Evolutionary conservation across 2,329 filamentous ascomycete genomes (phyloP).

Genomic region (Aspergillus spinulosporus): DNA sequence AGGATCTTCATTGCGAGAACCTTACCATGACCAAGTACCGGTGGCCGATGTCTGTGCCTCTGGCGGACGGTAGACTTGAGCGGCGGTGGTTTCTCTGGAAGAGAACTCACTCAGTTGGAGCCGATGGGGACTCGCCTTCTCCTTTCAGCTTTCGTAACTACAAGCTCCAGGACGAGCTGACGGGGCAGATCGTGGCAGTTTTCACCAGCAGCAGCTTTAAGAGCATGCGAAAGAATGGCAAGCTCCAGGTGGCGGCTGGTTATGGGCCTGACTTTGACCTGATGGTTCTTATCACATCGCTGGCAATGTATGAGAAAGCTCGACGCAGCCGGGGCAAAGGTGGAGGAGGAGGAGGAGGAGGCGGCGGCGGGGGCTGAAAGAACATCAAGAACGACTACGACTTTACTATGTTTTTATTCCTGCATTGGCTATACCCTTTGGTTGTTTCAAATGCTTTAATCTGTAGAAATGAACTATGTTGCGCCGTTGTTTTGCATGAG

Average conservation of each 20-base stretch:
- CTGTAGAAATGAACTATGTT: background rate
- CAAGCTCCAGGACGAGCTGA: conserved; percentile 38
- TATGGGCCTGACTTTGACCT: conserved; percentile 33
- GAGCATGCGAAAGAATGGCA: conserved; percentile 33
- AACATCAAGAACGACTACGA: background rate
- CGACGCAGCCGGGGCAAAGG: conserved; percentile 19
- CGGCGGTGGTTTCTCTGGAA: conserved; percentile 37
- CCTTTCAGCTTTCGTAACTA: conserved; percentile 29
- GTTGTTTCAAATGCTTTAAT: background rate
- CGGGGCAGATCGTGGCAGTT: conserved; percentile 30
- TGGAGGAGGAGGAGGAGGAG: conserved; percentile 15
- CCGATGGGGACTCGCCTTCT: conserved; percentile 26
- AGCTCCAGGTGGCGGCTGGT: conserved; percentile 30
- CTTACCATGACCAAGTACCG: conserved; percentile 28
- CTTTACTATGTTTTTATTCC: background rate
- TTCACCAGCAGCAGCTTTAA: conserved; percentile 32
- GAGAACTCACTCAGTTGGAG: conserved; percentile 31
- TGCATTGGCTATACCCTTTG: no score
- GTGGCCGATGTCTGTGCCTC: conserved; percentile 28
- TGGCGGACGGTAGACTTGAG: conserved; percentile 8
- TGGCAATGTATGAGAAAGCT: conserved; percentile 30
- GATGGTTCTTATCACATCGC: conserved; percentile 31
- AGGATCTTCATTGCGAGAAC: conserved; percentile 31
- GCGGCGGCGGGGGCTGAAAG: conserved; percentile 13
- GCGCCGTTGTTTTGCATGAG: background rate